A percentile compares a stretch with the other conserved stretches of the same genome.
phyloP scores from a whole-genome alignment of 805 yeast species.

The Candida sanyiensis region DNA sequence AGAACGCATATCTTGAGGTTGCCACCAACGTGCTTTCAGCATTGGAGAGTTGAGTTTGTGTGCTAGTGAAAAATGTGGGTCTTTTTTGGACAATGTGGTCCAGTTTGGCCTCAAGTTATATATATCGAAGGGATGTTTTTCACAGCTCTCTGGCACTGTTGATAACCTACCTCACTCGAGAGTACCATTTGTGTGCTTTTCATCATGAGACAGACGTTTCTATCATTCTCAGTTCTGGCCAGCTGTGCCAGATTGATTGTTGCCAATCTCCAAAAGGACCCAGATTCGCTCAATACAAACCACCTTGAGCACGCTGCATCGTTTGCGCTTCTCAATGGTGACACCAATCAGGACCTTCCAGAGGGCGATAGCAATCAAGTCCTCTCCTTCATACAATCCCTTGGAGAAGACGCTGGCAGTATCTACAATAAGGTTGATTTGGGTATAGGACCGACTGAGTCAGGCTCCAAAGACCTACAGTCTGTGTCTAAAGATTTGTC shows the following conservation, averaged over 20 bases:
- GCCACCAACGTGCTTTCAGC: slow-evolving; percentile 29
- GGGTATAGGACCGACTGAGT: slow-evolving; percentile 1
- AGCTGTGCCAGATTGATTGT: neutral
- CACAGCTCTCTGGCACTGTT: no score
- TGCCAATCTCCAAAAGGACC: neutral
- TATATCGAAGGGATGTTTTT: no score
- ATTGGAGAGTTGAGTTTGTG: neutral
- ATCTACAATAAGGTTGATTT: slow-evolving; percentile 6
- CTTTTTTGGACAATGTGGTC: no score
- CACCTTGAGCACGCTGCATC: slow-evolving; percentile 1
- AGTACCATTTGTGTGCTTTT: neutral
- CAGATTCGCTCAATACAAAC: neutral
- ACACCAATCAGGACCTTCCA: neutral
- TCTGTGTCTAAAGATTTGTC: slow-evolving; percentile 9
- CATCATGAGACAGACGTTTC: neutral
- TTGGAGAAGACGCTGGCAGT: slow-evolving; percentile 1
- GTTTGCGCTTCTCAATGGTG: slow-evolving; percentile 7
- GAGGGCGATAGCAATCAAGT: no score
- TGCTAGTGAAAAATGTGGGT: neutral
- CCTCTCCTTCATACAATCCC: slow-evolving; percentile 3
- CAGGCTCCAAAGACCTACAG: slow-evolving; percentile 2
- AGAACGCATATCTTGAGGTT: slow-evolving; percentile 42
- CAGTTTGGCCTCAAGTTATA: no score
- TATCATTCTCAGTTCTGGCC: neutral
- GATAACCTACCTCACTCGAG: no score